phyloP scores from a whole-genome alignment of 2,329 filamentous ascomycete species.

The Whalleya microplaca region DNA sequence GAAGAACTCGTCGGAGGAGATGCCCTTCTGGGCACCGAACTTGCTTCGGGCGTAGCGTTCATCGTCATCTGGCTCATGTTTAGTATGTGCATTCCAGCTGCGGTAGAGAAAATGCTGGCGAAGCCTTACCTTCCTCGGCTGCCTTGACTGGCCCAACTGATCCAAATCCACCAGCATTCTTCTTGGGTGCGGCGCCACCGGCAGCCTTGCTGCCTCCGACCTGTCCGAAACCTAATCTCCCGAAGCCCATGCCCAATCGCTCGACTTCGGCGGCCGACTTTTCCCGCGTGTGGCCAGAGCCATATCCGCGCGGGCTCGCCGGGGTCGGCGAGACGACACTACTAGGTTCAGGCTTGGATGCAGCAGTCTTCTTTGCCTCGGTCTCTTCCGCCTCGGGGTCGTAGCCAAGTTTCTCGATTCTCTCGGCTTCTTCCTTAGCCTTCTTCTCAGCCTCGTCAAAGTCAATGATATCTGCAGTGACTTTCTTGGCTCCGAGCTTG shows the following conservation, averaged over 20 bases:
- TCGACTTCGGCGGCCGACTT: constrained; percentile 81
- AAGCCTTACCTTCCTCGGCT: constrained; percentile 63
- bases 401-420: constrained; percentile 93
- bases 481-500: constrained; percentile 93
- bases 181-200: constrained; percentile 61
- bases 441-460: constrained; percentile 98
- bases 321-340: constrained; percentile 76
- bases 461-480: constrained; percentile 79
- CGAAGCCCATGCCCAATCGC: constrained; percentile 85
- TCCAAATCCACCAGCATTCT: constrained; percentile 84
- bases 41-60: constrained; percentile 84
- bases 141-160: constrained; percentile 78
- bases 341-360: constrained; percentile 51
- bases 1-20: constrained; percentile 98
- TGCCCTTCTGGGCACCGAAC: constrained; percentile 92
- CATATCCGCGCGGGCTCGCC: constrained; percentile 70
- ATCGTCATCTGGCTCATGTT: constrained; percentile 63
- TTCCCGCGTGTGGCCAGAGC: constrained; percentile 61
- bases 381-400: constrained; percentile 83
- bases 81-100: constrained; percentile 22
- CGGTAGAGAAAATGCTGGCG: neutral
- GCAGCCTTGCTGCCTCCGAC: constrained; percentile 67
- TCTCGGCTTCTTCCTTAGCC: constrained; percentile 95
- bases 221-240: constrained; percentile 85
- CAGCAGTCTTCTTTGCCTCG: constrained; percentile 46